Percentiles rank a stretch among this genome's conserved stretches.
These are phyloP conservation scores for Linderniella brevidens DNA, from an alignment of 257 asterid genomes.

Conservation along the genomic window DNA sequence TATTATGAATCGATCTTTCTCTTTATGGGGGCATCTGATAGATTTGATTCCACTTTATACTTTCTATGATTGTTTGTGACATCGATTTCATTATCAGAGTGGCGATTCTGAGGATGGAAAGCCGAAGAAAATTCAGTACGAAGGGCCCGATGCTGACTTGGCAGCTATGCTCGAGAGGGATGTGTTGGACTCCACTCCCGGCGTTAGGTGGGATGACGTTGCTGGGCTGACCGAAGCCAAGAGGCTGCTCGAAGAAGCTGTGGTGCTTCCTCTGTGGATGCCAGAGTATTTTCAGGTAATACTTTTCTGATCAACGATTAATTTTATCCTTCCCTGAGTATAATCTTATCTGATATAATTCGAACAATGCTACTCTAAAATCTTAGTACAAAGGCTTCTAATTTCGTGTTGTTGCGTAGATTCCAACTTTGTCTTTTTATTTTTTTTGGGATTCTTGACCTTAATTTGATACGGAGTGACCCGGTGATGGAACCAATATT, in stretches of 20 bases:
- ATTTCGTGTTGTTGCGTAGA: too few species aligned
- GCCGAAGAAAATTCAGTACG: constrained; percentile 65
- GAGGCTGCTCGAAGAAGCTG: constrained; percentile 97
- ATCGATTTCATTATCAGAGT: constrained; percentile 24
- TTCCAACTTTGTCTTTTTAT: too few species aligned
- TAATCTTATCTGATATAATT: too few species aligned
- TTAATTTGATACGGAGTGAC: too few species aligned
- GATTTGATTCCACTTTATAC: too few species aligned
- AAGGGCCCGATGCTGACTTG: constrained; percentile 95
- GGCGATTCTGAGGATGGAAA: constrained; percentile 89
- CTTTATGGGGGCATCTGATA: too few species aligned
- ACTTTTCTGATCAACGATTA: not conserved
- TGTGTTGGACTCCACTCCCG: constrained; percentile 84
- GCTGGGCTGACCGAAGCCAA: constrained; percentile 97
- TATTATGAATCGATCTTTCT: too few species aligned
- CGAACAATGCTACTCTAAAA: too few species aligned
- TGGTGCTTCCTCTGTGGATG: constrained; percentile 98
- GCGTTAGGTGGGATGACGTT: constrained; percentile 98
- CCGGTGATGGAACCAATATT: too few species aligned
- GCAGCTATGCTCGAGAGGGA: constrained; percentile 99
- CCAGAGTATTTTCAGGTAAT: constrained; percentile 97
- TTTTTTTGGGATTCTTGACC: too few species aligned
- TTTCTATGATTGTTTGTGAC: not conserved
- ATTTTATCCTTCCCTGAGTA: not conserved
- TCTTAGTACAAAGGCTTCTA: too few species aligned